A percentile compares a stretch with the other conserved stretches of the same genome.
These are phyloP conservation scores for Paragyromitra xinjiangensis DNA, from an alignment of 495 filamentous ascomycete genomes.

Conservation along the genomic window DNA sequence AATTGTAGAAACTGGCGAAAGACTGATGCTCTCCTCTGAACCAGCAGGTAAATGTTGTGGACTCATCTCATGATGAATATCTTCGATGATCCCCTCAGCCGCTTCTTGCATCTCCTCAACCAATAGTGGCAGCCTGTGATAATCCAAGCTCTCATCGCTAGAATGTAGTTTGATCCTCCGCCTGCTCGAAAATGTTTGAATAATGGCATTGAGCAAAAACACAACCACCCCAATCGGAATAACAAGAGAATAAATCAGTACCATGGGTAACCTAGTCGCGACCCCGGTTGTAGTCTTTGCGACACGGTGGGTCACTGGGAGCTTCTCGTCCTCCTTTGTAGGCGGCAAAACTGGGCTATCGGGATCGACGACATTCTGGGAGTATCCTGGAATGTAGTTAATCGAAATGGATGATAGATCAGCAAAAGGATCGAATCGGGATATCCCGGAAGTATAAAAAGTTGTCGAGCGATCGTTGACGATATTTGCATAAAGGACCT, in stretches of 20 bases:
- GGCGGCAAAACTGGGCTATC: slow-evolving; percentile 67
- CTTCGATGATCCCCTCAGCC: slow-evolving; percentile 70
- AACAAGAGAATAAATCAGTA: slow-evolving; percentile 70
- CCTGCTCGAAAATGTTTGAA: slow-evolving; percentile 76
- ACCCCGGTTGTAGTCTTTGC: slow-evolving; percentile 56
- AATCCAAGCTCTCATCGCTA: slow-evolving; percentile 70
- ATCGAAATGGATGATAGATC: slow-evolving; percentile 70
- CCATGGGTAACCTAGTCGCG: slow-evolving; percentile 65
- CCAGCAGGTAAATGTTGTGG: slow-evolving; percentile 53
- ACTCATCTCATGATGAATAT: slow-evolving; percentile 52
- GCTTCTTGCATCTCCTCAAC: slow-evolving; percentile 74
- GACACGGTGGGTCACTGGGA: slow-evolving; percentile 55
- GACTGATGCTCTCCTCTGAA: slow-evolving; percentile 43
- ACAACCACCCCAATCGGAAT: slow-evolving; percentile 72
- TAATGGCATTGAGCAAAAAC: slow-evolving; percentile 76
- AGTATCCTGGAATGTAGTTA: slow-evolving; percentile 78
- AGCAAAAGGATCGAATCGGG: slow-evolving; percentile 75
- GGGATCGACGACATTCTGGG: slow-evolving; percentile 77
- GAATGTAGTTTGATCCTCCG: slow-evolving; percentile 80
- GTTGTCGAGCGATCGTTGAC: slow-evolving; percentile 81
- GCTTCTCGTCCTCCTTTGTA: slow-evolving; percentile 57
- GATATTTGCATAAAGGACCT: slow-evolving; percentile 82
- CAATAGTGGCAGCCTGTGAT: slow-evolving; percentile 74
- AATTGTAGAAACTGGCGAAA: slow-evolving; percentile 20
- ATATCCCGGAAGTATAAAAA: slow-evolving; percentile 83